Percentiles rank a stretch among this genome's conserved stretches.
Evolutionary conservation across 1,284 basidiomycete species (phyloP).

Genomic region (Ustilago loliicola): DNA sequence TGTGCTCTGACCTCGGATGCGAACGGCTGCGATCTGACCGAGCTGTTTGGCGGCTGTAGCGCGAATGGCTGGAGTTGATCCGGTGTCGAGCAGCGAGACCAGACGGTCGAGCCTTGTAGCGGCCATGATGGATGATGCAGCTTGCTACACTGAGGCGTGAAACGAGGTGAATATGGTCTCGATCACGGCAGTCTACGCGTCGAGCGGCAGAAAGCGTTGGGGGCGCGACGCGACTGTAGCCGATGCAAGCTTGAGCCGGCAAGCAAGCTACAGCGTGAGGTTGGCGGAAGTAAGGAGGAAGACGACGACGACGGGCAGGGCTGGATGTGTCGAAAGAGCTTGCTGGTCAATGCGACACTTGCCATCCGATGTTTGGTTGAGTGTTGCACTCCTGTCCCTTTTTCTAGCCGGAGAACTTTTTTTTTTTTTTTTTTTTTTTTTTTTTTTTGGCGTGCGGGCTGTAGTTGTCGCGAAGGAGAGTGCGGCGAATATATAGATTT

Average conservation of each 20-base stretch:
- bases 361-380: background rate
- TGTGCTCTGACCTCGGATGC: slow-evolving; percentile 72
- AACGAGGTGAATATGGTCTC: background rate
- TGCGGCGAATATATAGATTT: slow-evolving; percentile 48
- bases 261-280: background rate
- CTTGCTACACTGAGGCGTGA: background rate
- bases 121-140: slow-evolving; percentile 33
- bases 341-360: slow-evolving; percentile 4
- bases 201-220: no score
- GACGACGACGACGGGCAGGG: background rate
- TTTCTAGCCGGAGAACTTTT: slow-evolving; percentile 3
- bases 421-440: slow-evolving; percentile 10
- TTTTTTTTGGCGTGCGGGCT: slow-evolving; percentile 10
- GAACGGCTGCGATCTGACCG: slow-evolving; percentile 80
- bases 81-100: slow-evolving; percentile 89
- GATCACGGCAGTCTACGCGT: background rate
- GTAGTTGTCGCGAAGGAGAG: slow-evolving; percentile 1
- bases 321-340: background rate
- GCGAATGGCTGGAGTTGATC: slow-evolving; percentile 85
- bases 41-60: slow-evolving; percentile 92
- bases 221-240: background rate
- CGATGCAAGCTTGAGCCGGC: background rate
- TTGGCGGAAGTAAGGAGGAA: background rate
- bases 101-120: slow-evolving; percentile 81
- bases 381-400: background rate